These are phyloP conservation scores for Hericium erinaceus DNA, from an alignment of 768 basidiomycete species.

Conservation along the genomic window DNA sequence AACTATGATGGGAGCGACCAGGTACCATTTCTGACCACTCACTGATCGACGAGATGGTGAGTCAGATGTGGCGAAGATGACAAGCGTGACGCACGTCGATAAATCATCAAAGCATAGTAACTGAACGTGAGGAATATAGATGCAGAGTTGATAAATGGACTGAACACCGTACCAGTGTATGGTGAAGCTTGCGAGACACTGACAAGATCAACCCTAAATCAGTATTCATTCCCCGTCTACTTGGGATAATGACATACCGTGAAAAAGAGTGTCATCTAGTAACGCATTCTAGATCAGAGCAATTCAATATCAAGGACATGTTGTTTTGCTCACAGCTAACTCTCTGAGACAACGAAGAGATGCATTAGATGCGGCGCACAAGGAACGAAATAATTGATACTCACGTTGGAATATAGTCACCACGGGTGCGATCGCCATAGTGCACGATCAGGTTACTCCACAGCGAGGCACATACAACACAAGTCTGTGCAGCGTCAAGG, in stretches of 20 bases:
- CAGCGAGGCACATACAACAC: not conserved
- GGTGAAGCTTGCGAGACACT: not conserved
- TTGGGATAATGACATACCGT: not conserved
- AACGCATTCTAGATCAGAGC: not conserved
- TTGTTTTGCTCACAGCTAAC: not conserved
- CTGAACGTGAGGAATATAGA: not conserved
- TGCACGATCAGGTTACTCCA: not conserved
- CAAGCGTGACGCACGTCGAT: not conserved
- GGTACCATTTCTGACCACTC: not conserved
- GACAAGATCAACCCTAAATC: not conserved
- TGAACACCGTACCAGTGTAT: not conserved
- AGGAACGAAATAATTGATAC: not conserved
- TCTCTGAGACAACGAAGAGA: not conserved
- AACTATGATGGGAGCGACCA: not conserved
- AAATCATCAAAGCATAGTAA: not conserved
- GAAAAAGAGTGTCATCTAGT: not conserved
- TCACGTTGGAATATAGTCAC: not conserved
- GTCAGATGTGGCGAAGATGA: not conserved
- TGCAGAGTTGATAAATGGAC: not conserved
- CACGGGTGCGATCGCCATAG: not conserved
- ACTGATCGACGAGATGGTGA: not conserved
- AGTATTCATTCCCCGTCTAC: not conserved
- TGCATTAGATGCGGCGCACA: not conserved
- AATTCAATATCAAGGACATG: not conserved
- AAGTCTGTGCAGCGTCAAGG: not conserved